These are phyloP conservation scores for Ceratorhiza oryzae-sativae DNA, from an alignment of 1,284 basidiomycete species.

Conservation along the genomic window DNA sequence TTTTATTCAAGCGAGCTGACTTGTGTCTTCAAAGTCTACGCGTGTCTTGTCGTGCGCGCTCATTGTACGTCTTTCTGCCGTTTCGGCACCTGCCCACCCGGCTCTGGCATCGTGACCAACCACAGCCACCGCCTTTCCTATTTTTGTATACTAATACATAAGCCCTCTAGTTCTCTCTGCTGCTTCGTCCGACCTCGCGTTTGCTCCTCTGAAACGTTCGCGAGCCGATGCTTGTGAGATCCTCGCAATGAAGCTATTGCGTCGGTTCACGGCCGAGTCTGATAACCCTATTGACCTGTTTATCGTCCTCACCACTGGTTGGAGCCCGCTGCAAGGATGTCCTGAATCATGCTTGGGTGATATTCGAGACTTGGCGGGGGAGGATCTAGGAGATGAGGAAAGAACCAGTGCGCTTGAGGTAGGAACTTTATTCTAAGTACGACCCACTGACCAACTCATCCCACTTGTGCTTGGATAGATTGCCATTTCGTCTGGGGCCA, in stretches of 20 bases:
- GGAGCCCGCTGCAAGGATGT: slow-evolving; percentile 84
- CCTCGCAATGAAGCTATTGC: slow-evolving; percentile 83
- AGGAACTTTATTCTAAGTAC: slow-evolving; percentile 33
- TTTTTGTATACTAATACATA: background rate
- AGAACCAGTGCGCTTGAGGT: slow-evolving; percentile 83
- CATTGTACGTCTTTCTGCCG: slow-evolving; percentile 50
- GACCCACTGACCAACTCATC: background rate
- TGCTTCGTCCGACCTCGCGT: slow-evolving; percentile 72
- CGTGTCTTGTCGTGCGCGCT: slow-evolving; percentile 72
- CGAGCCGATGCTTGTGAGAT: slow-evolving; percentile 83
- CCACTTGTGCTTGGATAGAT: slow-evolving; percentile 60
- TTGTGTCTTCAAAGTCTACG: slow-evolving; percentile 60
- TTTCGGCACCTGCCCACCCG: background rate
- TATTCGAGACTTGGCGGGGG: slow-evolving; percentile 62
- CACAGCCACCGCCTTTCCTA: slow-evolving; percentile 13
- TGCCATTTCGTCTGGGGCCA: slow-evolving; percentile 82
- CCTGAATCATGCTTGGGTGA: slow-evolving; percentile 68
- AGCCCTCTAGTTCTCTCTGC: slow-evolving; percentile 51
- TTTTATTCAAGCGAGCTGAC: slow-evolving; percentile 46
- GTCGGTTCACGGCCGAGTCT: slow-evolving; percentile 68
- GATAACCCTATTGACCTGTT: slow-evolving; percentile 69
- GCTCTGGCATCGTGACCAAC: background rate
- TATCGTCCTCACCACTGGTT: slow-evolving; percentile 75
- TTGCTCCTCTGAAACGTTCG: slow-evolving; percentile 71
- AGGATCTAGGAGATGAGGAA: slow-evolving; percentile 61